Evolutionary conservation across 108 stramenopile species (phyloP), one percentile per base, ranked within the genome.

Genomic region (Nitzschia palea): DNA sequence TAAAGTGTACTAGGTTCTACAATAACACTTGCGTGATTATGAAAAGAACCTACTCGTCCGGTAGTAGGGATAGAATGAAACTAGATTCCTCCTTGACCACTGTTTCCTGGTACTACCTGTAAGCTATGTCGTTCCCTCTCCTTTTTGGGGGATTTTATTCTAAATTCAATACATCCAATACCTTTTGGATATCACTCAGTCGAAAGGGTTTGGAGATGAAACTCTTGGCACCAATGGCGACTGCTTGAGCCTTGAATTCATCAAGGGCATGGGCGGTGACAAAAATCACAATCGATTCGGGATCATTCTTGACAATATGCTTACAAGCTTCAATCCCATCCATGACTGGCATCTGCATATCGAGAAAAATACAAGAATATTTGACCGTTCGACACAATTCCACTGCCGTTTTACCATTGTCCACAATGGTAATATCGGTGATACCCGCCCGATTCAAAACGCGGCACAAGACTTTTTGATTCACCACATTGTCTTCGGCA

Each of bases 261-360:
- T 75, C 74, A 45, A 68, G 45, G 12, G 74, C 65, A 44, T 75
- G 67, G 6, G 74, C 74, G 4, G 67, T 75, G 18, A 68, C 62
- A 43, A 75, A 68, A 2, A 75, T 27, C 5, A 75, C 66, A 2
- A 30, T 55, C 9, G 74, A 18, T n/a, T 47, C 27, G 14, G 65
- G 65, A 42, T 67, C 67, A 20, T 55, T 31, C 20, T 55, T 54
- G 22, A 68, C 53, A 27, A 84, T 84, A 0, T 74, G 28, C 25
- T 65, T 76, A 14, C 73, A 74, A 31, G 83, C 83, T 51, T 80
- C 80, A 35, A 81, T 45, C 4, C 83, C 83, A 53, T 68, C 78
- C 83, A 84, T 81, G 1, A 84, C 71, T 4, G 80, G 83, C 83
- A 84, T 84, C 32, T 75, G 68, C 56, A 76, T 61, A 57, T 80